Conservation (phyloP, 1,139 yeast genomes). For the Fermentozyma sake region DNA sequence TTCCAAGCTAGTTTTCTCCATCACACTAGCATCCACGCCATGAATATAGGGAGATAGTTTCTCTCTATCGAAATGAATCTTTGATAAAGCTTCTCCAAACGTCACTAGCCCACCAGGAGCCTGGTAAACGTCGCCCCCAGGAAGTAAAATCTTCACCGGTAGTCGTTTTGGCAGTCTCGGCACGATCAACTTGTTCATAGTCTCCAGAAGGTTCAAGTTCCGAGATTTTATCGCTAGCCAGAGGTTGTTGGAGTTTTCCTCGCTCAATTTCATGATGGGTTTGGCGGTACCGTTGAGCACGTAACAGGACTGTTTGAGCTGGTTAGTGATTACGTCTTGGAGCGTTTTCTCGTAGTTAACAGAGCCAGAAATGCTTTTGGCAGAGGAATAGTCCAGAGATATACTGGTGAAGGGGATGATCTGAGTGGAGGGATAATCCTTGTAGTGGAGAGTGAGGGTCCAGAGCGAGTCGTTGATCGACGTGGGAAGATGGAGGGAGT, state of each 20-base stretch:
- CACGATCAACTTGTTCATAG: constrained; percentile 27
- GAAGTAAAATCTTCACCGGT: constrained; percentile 59
- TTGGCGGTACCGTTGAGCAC: constrained; percentile 71
- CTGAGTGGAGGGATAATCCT: constrained; percentile 45
- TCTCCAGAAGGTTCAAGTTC: constrained; percentile 21
- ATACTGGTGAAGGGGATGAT: constrained; percentile 51
- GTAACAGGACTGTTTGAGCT: constrained; percentile 73
- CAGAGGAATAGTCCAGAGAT: too few relatives aligned
- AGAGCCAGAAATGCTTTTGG: background rate
- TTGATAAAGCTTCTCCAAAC: constrained; percentile 38
- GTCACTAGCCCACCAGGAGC: constrained; percentile 34
- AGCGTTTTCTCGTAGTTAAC: constrained; percentile 28
- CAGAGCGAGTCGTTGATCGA: constrained; percentile 25
- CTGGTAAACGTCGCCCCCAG: constrained; percentile 47
- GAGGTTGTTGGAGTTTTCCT: constrained; percentile 49
- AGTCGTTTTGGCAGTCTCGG: constrained; percentile 36
- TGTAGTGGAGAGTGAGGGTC: constrained; percentile 39
- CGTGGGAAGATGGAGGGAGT: constrained; percentile 32
- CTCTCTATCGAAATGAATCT: constrained; percentile 26
- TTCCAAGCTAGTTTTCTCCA: constrained; percentile 37
- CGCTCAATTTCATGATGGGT: constrained; percentile 69
- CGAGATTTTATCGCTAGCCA: constrained; percentile 50
- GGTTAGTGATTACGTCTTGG: constrained; percentile 62
- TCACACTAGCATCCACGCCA: constrained; percentile 52
- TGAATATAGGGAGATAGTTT: constrained; percentile 56